Evolutionary conservation across 2,329 filamentous ascomycete genomes (phyloP).

Genomic region (Alternaria sp.): DNA sequence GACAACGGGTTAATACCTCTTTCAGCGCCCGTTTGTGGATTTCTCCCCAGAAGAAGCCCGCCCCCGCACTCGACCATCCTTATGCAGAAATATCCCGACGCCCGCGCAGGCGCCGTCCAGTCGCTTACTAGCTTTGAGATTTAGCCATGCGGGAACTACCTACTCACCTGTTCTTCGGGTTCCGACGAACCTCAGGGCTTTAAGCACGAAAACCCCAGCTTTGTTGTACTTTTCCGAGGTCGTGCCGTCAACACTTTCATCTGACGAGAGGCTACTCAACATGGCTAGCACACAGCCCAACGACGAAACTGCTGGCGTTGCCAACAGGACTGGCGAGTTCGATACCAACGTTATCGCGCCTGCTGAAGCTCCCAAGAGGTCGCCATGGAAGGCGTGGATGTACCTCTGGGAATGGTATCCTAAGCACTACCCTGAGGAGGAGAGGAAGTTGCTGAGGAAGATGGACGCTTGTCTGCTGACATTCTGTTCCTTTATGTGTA

Average conservation of each 20-base stretch:
- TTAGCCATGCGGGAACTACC: constrained; percentile 23
- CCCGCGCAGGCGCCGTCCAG: constrained; percentile 19
- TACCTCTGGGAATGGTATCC: constrained; percentile 50
- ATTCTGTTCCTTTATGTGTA: constrained; percentile 48
- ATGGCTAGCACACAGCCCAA: constrained; percentile 29
- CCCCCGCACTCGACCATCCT: constrained; percentile 33
- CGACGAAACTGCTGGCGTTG: constrained; percentile 27
- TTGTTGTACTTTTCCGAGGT: constrained; percentile 4
- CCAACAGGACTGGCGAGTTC: constrained; percentile 28
- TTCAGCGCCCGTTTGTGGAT: constrained; percentile 20
- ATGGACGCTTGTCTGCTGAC: constrained; percentile 46
- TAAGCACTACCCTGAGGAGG: constrained; percentile 42
- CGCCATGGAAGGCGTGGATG: constrained; percentile 48
- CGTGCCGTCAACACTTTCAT: constrained; percentile 1
- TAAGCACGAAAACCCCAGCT: constrained; percentile 9
- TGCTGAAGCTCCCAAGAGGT: constrained; percentile 43
- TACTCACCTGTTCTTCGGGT: constrained; percentile 26
- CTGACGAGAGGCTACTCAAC: background rate
- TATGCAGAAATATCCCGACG: constrained; percentile 33
- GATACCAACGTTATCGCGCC: constrained; percentile 41
- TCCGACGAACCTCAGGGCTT: constrained; percentile 2
- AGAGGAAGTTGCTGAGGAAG: constrained; percentile 43
- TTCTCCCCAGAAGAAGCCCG: constrained; percentile 9
- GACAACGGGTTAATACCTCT: constrained; percentile 11
- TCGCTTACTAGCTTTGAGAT: constrained; percentile 21